Evolutionary conservation across 1,139 yeast species (phyloP).

Genomic region (Entelexis paramagnoliae): DNA sequence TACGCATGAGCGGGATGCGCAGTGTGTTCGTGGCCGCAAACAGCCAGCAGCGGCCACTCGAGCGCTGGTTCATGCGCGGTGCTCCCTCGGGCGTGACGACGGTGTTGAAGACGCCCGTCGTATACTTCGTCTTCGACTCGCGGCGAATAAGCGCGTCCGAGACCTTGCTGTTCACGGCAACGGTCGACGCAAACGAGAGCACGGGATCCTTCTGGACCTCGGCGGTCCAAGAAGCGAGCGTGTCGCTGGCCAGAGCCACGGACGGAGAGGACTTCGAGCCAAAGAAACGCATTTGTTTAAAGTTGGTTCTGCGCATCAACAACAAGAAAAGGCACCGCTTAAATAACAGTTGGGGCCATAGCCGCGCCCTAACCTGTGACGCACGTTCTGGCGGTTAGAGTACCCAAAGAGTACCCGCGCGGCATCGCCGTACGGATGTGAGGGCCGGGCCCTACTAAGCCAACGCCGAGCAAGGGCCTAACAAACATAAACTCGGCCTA

Average conservation of each 20-base stretch:
- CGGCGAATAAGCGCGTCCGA: constrained; percentile 37
- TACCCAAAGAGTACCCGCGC: background rate
- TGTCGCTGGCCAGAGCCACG: constrained; percentile 20
- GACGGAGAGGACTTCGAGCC: constrained; percentile 14
- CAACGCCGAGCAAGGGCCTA: background rate
- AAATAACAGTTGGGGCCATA: background rate
- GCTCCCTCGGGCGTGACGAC: constrained; percentile 55
- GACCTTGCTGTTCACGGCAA: constrained; percentile 29
- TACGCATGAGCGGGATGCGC: constrained; percentile 51
- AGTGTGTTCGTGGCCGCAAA: constrained; percentile 71
- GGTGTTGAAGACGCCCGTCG: constrained; percentile 44
- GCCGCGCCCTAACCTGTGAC: background rate
- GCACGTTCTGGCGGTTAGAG: background rate
- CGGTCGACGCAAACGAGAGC: constrained; percentile 29
- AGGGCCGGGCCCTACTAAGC: no score
- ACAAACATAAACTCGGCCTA: no score
- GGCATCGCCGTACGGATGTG: background rate
- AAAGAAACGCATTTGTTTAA: constrained; percentile 13
- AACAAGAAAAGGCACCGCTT: background rate
- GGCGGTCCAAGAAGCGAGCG: constrained; percentile 26
- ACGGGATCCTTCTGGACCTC: constrained; percentile 27
- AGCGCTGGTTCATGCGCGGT: constrained; percentile 63
- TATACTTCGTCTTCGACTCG: constrained; percentile 34
- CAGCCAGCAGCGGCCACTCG: constrained; percentile 79
- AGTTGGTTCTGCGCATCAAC: background rate